Base-by-base conservation (phyloP, 2,329 filamentous ascomycete species). In the Trichoderma semiorbis region DNA sequence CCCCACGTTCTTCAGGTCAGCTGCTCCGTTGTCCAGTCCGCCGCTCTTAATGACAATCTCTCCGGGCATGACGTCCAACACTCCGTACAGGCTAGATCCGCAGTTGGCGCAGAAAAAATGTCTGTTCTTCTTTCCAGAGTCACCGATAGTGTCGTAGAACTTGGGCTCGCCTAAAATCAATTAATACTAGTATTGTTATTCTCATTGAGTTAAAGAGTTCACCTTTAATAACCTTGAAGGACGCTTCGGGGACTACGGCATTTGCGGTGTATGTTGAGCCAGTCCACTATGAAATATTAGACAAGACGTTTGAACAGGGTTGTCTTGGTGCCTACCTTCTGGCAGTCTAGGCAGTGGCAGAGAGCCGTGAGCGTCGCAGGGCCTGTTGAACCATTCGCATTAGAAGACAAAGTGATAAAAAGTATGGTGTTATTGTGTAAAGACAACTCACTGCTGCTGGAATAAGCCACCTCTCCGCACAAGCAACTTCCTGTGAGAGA, bases 241-340 rank as follows among this genome's bases (percentile, higher is more conserved):
- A 78, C 10, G 77, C 76, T 18, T 84, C 82, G 5, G 85, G 81
- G 3, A 89, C 83, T 3, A 88, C 81, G 11, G 83, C 82, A 76
- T 89, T 89, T 75, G 86, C 84, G 36, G 87, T 88, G 76, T 84
- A 89, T 16, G 86, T 83, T n/a, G 84, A 81, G 50, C 87, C 86
- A 10, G 85, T 84, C 84, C 84, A 86, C 80, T 84, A 39, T 7
- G 12, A 8, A 2, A 21, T 24, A 18, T 14, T 34, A 12, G 5
- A 4, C 7, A 16, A 3, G 2, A 21, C 12, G 12, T 57, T 5
- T n/a, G 47, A 21, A 21, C 11, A 11, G 47, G 14, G n/a, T 50
- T 30, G 16, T 5, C 1, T 39, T 36, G 16, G 12, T 16, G 16
- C 7, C 53, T 26, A 84, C 85, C 83, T 89, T 88, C 74, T 88